Evolutionary conservation across 1,284 basidiomycete genomes (phyloP).

Genomic region (Pseudozyma sp.): DNA sequence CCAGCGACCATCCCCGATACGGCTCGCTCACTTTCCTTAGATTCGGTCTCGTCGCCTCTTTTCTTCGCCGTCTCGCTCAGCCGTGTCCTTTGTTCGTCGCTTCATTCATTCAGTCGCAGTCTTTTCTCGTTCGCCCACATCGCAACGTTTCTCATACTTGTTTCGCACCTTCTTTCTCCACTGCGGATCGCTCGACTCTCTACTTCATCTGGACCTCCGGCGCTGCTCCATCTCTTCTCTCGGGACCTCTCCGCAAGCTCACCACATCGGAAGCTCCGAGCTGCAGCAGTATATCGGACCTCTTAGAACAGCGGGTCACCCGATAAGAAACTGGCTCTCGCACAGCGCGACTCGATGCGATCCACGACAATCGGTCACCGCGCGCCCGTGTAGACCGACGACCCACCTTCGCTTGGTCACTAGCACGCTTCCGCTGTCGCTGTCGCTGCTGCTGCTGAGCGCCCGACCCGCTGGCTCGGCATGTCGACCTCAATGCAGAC

Average conservation of each 20-base stretch:
- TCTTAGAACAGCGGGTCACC: too few relatives aligned
- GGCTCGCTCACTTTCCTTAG: too few relatives aligned
- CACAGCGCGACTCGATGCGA: neutral
- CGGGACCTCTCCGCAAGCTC: too few relatives aligned
- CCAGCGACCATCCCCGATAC: too few relatives aligned
- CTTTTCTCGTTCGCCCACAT: conserved; percentile 7
- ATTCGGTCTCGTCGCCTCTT: neutral
- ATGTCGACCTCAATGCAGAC: conserved; percentile 29
- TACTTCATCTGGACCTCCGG: too few relatives aligned
- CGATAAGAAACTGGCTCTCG: too few relatives aligned
- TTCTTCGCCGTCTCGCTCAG: neutral
- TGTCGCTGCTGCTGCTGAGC: conserved; percentile 5
- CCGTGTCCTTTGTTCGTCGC: neutral
- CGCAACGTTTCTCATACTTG: neutral
- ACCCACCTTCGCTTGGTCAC: neutral
- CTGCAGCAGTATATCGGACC: neutral
- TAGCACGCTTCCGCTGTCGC: neutral
- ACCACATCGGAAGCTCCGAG: neutral
- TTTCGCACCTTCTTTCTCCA: conserved; percentile 3
- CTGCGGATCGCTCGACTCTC: neutral
- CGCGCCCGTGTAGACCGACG: neutral
- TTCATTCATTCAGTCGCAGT: conserved; percentile 8
- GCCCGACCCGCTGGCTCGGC: conserved; percentile 1
- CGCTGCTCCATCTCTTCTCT: too few relatives aligned
- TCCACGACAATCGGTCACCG: conserved; percentile 1